Base-by-base conservation (phyloP, 306 rosid species). In the Betula pendula region DNA sequence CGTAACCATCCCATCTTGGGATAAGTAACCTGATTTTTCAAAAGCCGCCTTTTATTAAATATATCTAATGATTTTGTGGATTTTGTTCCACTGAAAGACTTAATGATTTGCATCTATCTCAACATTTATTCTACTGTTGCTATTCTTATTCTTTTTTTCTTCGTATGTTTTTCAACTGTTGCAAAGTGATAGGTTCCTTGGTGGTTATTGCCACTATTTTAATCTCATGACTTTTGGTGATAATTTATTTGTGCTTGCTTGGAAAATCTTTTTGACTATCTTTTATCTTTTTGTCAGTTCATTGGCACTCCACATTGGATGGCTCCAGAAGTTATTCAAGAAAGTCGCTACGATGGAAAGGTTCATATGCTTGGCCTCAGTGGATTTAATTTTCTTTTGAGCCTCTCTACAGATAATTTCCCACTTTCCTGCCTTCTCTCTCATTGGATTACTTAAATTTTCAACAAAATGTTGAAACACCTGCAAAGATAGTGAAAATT, bases 221-320 rank as follows among this genome's bases (percentile, higher is more conserved):
- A 49, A 14, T 52, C 59, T 52, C 22, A n/a, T 71, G 72, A 75
- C 75, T 62, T 76, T 68, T 52, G 58, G 51, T 80, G 77, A 72
- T 72, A 56, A 22, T 72, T 35, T 25, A 10, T 56, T 59, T 70
- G 47, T 78, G 43, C 58, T 58, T 80, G 75, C 66, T 33, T 49
- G 75, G 71, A 77, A 68, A 73, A 73, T 47, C 19, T 48, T 72
- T 80, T 71, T 80, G 45, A 53, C 79, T 60, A 68, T 52, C 58
- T 86, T 85, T 22, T 77, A 27, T 82, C 63, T 79, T 80, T 79
- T 72, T 83, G 79, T 35, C 91, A 95, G 97, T 95, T 92, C 89
- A 95, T 95, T 68, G 99, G 99, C 77, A 95, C 97, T 50, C 99
- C 99, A 48, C 99, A 95, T 86, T 95, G 99, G 99, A 95, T 95